phyloP scores from a whole-genome alignment of 331 rosid species.

The Rhamnella rubrinervis region DNA sequence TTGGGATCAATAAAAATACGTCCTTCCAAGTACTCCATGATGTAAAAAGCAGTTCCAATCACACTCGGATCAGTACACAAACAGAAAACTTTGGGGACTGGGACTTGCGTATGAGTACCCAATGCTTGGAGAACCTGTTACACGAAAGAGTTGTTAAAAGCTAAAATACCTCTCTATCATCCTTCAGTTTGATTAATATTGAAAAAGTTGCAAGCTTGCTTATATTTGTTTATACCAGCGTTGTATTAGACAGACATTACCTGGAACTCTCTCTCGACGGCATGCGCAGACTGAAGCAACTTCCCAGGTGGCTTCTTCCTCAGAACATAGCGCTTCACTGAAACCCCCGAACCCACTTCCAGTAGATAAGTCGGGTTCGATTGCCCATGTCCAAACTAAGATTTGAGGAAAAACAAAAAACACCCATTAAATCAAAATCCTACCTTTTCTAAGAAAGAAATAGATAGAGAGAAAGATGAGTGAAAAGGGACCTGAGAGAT shows the following conservation, averaged over 20 bases:
- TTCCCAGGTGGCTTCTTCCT: constrained; percentile 89
- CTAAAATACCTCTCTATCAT: background rate
- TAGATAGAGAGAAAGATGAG: background rate
- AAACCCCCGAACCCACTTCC: constrained; percentile 45
- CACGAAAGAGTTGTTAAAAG: background rate
- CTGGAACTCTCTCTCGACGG: constrained; percentile 92
- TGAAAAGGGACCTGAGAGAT: constrained; percentile 57
- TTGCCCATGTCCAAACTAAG: constrained; percentile 88
- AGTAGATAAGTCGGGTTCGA: constrained; percentile 89
- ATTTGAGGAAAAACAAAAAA: constrained; percentile 2
- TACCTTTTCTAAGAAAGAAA: background rate
- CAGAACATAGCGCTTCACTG: constrained; percentile 69
- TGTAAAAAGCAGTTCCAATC: constrained; percentile 82
- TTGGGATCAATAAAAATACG: constrained; percentile 73
- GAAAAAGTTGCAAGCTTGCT: background rate
- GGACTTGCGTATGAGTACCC: constrained; percentile 61
- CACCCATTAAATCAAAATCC: background rate
- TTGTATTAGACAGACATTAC: constrained; percentile 24
- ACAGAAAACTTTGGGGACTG: constrained; percentile 83
- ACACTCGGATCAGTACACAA: constrained; percentile 74
- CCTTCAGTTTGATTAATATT: background rate
- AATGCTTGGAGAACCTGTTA: constrained; percentile 82
- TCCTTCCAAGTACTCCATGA: constrained; percentile 95
- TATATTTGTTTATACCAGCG: too few species aligned
- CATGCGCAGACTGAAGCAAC: constrained; percentile 87